Evolutionary conservation across 2,329 filamentous ascomycete species (phyloP).

Genomic region (Rhynchosporium graminicola): DNA sequence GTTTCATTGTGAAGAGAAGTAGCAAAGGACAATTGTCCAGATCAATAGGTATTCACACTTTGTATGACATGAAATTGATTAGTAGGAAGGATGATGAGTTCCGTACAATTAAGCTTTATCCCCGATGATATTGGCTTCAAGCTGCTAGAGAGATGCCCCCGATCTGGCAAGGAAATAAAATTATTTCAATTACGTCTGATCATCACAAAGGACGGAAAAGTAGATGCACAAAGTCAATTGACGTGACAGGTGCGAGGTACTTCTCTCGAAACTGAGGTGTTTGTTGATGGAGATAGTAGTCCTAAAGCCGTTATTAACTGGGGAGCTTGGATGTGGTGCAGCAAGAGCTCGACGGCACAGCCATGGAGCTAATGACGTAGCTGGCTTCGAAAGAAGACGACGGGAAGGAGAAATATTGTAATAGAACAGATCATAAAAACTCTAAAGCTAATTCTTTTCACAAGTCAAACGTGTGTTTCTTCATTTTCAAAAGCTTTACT

Average conservation of each 20-base stretch:
- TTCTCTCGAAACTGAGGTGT: constrained; percentile 21
- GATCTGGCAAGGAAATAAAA: neutral
- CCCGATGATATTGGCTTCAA: neutral
- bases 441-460: too few relatives aligned
- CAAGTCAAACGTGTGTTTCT: too few relatives aligned
- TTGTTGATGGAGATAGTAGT: constrained; percentile 17
- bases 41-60: neutral
- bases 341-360: too few relatives aligned
- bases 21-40: too few relatives aligned
- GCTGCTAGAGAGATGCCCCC: neutral
- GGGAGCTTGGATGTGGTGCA: constrained; percentile 4
- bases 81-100: neutral
- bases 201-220: constrained; percentile 12
- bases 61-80: neutral
- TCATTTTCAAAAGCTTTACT: too few relatives aligned
- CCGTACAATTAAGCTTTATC: constrained; percentile 10
- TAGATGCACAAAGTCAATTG: constrained; percentile 21
- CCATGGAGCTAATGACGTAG: neutral
- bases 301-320: neutral
- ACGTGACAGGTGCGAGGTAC: constrained; percentile 26
- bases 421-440: neutral
- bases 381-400: neutral
- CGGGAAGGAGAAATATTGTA: neutral
- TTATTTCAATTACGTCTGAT: neutral
- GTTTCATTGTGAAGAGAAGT: too few relatives aligned